Conservation (phyloP, 352 stramenopile species). For the Pythium insidiosum region DNA sequence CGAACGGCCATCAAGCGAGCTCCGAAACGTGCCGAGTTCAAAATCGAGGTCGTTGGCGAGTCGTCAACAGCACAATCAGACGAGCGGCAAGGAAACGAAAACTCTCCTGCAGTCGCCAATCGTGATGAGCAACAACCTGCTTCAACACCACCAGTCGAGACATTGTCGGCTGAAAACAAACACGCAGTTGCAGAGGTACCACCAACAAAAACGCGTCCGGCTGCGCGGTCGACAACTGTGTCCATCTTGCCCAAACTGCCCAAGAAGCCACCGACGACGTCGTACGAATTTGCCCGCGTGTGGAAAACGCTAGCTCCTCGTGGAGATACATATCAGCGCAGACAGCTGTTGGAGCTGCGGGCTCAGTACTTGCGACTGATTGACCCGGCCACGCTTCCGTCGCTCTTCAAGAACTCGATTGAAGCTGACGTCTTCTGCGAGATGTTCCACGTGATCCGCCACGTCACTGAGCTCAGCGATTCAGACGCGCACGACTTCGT, state of each 20-base stretch:
- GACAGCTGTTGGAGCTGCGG: slow-evolving; percentile 27
- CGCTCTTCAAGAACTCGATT: slow-evolving; percentile 68
- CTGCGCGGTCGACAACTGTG: background rate
- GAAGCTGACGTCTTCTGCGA: slow-evolving; percentile 74
- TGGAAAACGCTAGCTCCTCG: slow-evolving; percentile 63
- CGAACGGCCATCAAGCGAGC: slow-evolving; percentile 58
- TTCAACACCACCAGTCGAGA: too few relatives aligned
- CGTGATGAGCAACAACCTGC: too few relatives aligned
- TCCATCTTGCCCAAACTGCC: slow-evolving; percentile 39
- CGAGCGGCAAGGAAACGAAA: slow-evolving; percentile 19
- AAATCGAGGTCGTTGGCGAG: slow-evolving; percentile 32
- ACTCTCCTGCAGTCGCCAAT: background rate
- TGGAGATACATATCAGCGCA: slow-evolving; percentile 19
- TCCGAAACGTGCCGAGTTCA: slow-evolving; percentile 36
- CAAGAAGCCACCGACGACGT: slow-evolving; percentile 51
- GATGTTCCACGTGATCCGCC: slow-evolving; percentile 21
- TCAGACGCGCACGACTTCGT: slow-evolving; percentile 24
- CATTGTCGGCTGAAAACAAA: too few relatives aligned
- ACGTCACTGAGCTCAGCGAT: slow-evolving; percentile 19
- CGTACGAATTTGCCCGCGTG: slow-evolving; percentile 74
- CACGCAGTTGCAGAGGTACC: background rate
- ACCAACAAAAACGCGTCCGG: background rate
- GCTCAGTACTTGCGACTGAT: slow-evolving; percentile 44
- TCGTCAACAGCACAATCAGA: slow-evolving; percentile 1
- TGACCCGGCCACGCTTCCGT: slow-evolving; percentile 18